Base-by-base conservation (phyloP, 352 stramenopile species). In the Thraustochytrium striatum region DNA sequence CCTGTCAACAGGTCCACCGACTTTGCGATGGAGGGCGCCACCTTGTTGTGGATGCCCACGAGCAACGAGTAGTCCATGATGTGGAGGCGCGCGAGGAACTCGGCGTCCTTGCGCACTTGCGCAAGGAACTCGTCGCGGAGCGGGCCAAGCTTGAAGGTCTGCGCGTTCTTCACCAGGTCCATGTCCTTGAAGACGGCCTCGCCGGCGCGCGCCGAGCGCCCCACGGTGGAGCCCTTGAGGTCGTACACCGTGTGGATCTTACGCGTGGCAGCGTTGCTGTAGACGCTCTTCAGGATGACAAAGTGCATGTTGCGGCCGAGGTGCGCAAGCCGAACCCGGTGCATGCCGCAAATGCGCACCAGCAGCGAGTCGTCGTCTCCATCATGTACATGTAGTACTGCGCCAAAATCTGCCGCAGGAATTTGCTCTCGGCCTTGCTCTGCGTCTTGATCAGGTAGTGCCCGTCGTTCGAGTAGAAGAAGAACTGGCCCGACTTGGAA, bases 401-500 rank as follows among this genome's bases (percentile, higher is more conserved):
- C 3, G 95, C 94, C 38, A 98, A 81, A 81, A 99, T 97, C 72
- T 95, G 89, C 7, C 93, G 89, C 65, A 99, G 88, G 81, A 98
- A 99, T 85, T 98, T 98, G 65, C 90, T 97, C 87, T 99, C 96
- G n/a, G 94, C 92, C 83, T 98, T 97, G 3, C 93, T 98, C 87
- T 98, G 95, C 16, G 95, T 98, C 87, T 99, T 99, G 86, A 99
- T 98, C 91, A 99, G 98, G 85, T 97, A 99, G 41, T 91, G 93
- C 69, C 91, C 91, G 86, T 99, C 95, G 84, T 97, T 92, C 8
- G 94, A 98, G 82, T 98, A 99, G 84, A 98, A 99, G 87, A 99
- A 99, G 85, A 99, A 99, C 81, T 98, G 94, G 2, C 95, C 96
- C 83, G 91, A 97, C 86, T 99, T 99, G 75, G 90, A 94, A 82